Evolutionary conservation across 768 basidiomycete species (phyloP), one percentile per base, ranked within the genome.

Genomic region (Leccinum uliginosum): DNA sequence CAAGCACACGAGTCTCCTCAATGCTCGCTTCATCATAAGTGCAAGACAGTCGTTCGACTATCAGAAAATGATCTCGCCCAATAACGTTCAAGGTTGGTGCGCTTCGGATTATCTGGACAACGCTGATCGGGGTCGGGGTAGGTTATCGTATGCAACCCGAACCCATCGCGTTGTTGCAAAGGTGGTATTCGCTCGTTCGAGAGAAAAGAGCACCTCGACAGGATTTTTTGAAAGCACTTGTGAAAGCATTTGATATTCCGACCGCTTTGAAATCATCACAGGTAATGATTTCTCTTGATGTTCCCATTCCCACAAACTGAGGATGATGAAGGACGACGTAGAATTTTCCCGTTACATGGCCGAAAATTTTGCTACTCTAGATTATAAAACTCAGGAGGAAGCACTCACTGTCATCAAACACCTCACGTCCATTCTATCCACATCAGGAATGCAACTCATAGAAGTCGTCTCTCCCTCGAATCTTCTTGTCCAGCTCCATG

Each of bases 331-430:
- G 87, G 83, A 89, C 59, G 91, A 97, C 64, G 78, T 95, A 53
- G 84, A 88, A 50, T 93, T 98, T 67, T 81, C 81, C 4, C 86
- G 94, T 54, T 99, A 93, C 74, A 90, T 98, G 83, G 87, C 92
- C 0, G 97, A 98, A 69, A 98, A 98, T 66, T 87, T 98, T 56
- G 81, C 94, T 1, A 77, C 87, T 1, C 83, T 99, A 58, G 94
- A 98, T 32, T 98, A 95, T 78, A 98, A 93, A 75, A 91, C 92
- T 0, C 87, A 89, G 64, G 97, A 99, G 71, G 97, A 98, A 73
- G 86, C 88, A 5, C 75, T 98, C 52, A 85, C 89, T 5, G 86
- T 98, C 23, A 83, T 97, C 67, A 89, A 88, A 58, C 80, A 82
- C 54, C 78, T 95, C 55, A 93, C 91, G 9, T 74, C 80, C 17